Percentiles rank a stretch among this genome's conserved stretches.
These are phyloP conservation scores for Musa schizocarpa DNA, from an alignment of 176 grass and related monocot species.

Conservation along the genomic window DNA sequence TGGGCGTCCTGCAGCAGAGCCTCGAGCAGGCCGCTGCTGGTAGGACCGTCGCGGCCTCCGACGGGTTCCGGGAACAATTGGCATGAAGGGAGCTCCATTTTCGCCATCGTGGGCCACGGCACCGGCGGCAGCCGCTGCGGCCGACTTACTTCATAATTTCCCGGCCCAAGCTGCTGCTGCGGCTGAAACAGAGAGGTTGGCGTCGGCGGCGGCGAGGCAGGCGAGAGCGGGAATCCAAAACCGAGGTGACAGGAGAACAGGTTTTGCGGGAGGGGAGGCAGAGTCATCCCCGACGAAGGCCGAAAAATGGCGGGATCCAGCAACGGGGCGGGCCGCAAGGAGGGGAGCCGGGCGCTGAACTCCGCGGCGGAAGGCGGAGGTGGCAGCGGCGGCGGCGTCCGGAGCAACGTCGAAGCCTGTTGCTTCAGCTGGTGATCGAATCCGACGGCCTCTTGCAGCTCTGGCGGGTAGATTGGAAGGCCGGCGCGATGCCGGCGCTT, in stretches of 20 bases:
- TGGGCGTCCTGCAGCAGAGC: constrained; percentile 50
- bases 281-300: constrained; percentile 15
- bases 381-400: neutral
- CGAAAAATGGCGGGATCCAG: constrained; percentile 19
- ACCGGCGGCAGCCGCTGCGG: constrained; percentile 7
- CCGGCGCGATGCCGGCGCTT: constrained; percentile 49
- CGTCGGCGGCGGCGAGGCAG: constrained; percentile 31
- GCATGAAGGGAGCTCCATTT: constrained; percentile 62
- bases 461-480: constrained; percentile 52
- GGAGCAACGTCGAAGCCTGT: constrained; percentile 4
- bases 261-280: neutral
- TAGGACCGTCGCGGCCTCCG: neutral
- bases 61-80: constrained; percentile 33
- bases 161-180: constrained; percentile 16
- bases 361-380: neutral
- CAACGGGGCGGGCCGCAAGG: constrained; percentile 16
- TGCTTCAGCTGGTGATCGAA: neutral
- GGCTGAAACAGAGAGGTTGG: neutral
- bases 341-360: constrained; percentile 15
- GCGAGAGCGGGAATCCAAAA: constrained; percentile 40
- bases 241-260: constrained; percentile 6
- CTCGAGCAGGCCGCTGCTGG: constrained; percentile 15
- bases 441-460: constrained; percentile 23
- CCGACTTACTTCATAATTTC: constrained; percentile 17
- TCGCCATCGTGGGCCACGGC: constrained; percentile 5